Base-by-base conservation (phyloP, 768 basidiomycete genomes). In the Cystofilobasidium bisporidii region DNA sequence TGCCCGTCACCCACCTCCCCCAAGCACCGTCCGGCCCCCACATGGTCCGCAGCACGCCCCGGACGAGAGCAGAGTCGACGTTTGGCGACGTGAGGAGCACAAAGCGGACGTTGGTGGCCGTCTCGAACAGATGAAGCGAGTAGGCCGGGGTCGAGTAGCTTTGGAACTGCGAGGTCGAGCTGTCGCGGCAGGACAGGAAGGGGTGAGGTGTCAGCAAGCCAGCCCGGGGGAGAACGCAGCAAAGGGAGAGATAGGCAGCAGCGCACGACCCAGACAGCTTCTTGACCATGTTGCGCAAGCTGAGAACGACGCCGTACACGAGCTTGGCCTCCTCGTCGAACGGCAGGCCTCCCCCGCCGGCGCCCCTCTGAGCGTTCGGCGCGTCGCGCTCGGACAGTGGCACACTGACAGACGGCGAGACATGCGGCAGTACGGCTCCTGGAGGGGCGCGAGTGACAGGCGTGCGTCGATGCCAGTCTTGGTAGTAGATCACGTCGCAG, bases 301-400 rank as follows among this genome's bases (percentile, higher is more conserved):
- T 92, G 50, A 97, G 80, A 18, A 98, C 81, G 63, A 99, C 89
- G 65, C 96, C 96, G 75, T 98, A 99, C 0, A 99, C 93, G 69
- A 99, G 82, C 75, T 99, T 99, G 0, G 87, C 87, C 77, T 99
- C 94, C 76, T 99, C 96, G 74, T 99, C 96, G 72, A 99, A 98
- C 9, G 94, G 81, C 24, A 99, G 79, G 22, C 83, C 84, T 70
- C 53, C 69, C 4, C 76, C 47, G 72, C 76, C 50, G 85, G 83
- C 77, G 41, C 47, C 15, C 30, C 24, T 11, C 32, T 15, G 61
- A 43, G 47, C n/a, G 47, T 14, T 14, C 4, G 47, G 22, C 10
- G 22, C 8, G 10, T n/a, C 22, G 4, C 22, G 20, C n/a, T 24
- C 47, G 41, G 70, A 71, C 65, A 57, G 71, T 53, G 73, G 77